Percentiles rank a stretch among this genome's conserved stretches.
Evolutionary conservation across 768 basidiomycete genomes (phyloP).

Genomic region (Mycena capillaripes): DNA sequence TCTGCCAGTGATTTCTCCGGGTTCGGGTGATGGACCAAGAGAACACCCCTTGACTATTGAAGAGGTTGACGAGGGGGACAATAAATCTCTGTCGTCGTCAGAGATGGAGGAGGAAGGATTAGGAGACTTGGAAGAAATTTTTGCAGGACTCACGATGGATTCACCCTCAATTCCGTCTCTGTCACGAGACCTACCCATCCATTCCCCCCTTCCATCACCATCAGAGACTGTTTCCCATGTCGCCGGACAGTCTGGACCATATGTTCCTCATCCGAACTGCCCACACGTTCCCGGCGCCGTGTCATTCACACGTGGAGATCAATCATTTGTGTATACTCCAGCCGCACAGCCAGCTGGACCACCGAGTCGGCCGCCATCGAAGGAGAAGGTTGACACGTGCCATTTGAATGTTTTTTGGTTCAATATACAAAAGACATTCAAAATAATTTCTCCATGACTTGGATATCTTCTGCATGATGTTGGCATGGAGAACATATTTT

Average conservation of each 20-base stretch:
- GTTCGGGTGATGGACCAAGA: background rate
- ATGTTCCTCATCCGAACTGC: background rate
- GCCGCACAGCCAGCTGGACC: too few relatives aligned
- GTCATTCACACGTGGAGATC: too few relatives aligned
- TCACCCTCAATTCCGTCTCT: background rate
- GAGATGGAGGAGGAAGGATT: background rate
- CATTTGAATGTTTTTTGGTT: too few relatives aligned
- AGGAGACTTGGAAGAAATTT: slow-evolving; percentile 1
- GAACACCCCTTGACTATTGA: background rate
- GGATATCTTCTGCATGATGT: too few relatives aligned
- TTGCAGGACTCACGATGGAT: background rate
- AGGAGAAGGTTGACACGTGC: too few relatives aligned
- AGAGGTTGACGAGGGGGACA: background rate
- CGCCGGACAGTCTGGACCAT: background rate
- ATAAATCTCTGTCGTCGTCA: background rate
- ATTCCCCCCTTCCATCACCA: background rate
- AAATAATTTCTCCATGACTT: too few relatives aligned
- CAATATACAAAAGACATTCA: too few relatives aligned
- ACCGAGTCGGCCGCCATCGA: too few relatives aligned
- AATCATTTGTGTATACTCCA: too few relatives aligned
- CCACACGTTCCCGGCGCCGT: background rate
- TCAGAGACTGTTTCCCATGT: background rate
- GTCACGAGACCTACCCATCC: background rate
- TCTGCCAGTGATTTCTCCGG: too few relatives aligned
- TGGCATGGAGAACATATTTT: too few relatives aligned